Percentiles rank a stretch among this genome's conserved stretches.
Conservation (phyloP, 768 basidiomycete genomes). For the Hortiboletus flavorubellus region DNA sequence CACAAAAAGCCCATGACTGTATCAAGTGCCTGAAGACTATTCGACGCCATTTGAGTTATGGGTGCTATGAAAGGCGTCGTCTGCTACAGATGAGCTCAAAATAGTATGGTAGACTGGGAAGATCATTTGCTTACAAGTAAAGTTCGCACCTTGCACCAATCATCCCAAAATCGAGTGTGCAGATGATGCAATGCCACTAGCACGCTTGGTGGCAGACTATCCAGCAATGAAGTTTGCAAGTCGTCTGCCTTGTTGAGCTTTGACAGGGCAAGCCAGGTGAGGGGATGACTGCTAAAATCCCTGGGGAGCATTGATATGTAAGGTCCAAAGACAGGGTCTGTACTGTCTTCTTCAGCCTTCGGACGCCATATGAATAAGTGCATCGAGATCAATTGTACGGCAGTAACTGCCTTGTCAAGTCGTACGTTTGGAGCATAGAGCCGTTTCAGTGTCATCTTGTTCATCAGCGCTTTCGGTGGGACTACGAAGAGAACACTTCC, state of each 20-base stretch:
- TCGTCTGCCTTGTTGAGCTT: constrained; percentile 11
- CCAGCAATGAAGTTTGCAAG: constrained; percentile 34
- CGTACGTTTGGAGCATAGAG: constrained; percentile 45
- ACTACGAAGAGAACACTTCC: constrained; percentile 62
- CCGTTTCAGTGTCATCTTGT: constrained; percentile 60
- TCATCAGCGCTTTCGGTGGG: constrained; percentile 70
- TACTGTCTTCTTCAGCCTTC: constrained; percentile 35
- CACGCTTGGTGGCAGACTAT: constrained; percentile 48
- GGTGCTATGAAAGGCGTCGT: constrained; percentile 1
- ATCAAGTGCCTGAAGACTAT: constrained; percentile 4
- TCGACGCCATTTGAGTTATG: background rate
- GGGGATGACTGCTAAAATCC: constrained; percentile 74
- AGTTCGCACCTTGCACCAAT: constrained; percentile 51
- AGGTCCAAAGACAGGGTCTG: constrained; percentile 61
- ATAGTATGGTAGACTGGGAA: background rate
- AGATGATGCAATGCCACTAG: constrained; percentile 40
- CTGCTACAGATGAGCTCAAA: constrained; percentile 1
- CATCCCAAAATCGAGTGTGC: constrained; percentile 47
- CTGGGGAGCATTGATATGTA: constrained; percentile 78
- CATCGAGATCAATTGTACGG: constrained; percentile 74
- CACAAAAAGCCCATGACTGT: constrained; percentile 57
- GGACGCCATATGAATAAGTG: constrained; percentile 75
- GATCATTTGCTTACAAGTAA: constrained; percentile 48
- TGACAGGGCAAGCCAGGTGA: constrained; percentile 61
- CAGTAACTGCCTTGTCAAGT: constrained; percentile 40